Evolutionary conservation across 2,329 filamentous ascomycete species (phyloP).

Genomic region (Fusarium armeniacum): DNA sequence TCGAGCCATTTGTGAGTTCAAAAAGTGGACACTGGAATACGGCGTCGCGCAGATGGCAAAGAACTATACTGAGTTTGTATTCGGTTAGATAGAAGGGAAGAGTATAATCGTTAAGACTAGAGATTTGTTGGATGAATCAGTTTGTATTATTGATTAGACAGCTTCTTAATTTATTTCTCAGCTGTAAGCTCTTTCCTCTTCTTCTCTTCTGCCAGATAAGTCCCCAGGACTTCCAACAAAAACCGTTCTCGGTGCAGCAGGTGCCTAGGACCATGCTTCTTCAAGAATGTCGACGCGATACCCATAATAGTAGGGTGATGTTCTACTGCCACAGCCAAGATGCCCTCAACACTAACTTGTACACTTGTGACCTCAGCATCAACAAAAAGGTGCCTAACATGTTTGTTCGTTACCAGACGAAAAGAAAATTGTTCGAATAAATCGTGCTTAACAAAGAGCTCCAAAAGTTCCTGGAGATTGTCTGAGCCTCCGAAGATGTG

Average conservation of each 20-base stretch:
- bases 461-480: slow-evolving; percentile 13
- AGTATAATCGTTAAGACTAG: background rate
- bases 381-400: background rate
- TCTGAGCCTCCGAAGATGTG: slow-evolving; percentile 8
- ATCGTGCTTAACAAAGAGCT: slow-evolving; percentile 31
- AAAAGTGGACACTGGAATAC: slow-evolving; percentile 78
- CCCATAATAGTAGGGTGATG: slow-evolving; percentile 21
- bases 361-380: background rate
- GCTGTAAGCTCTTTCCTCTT: fast-evolving
- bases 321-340: slow-evolving; percentile 9
- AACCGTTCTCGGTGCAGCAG: slow-evolving; percentile 39
- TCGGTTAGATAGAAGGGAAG: slow-evolving; percentile 59
- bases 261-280: slow-evolving; percentile 11
- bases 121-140: background rate
- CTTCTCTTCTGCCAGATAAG: slow-evolving; percentile 13
- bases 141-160: background rate
- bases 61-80: slow-evolving; percentile 83
- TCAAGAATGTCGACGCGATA: slow-evolving; percentile 18
- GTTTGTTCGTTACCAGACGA: slow-evolving; percentile 16
- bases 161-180: slow-evolving; percentile 2
- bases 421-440: slow-evolving; percentile 40
- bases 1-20: slow-evolving; percentile 77
- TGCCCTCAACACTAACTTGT: background rate
- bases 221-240: slow-evolving; percentile 37
- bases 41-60: slow-evolving; percentile 74